Evolutionary conservation across 495 filamentous ascomycete genomes (phyloP).

Genomic region (Aspergillus sparsus): DNA sequence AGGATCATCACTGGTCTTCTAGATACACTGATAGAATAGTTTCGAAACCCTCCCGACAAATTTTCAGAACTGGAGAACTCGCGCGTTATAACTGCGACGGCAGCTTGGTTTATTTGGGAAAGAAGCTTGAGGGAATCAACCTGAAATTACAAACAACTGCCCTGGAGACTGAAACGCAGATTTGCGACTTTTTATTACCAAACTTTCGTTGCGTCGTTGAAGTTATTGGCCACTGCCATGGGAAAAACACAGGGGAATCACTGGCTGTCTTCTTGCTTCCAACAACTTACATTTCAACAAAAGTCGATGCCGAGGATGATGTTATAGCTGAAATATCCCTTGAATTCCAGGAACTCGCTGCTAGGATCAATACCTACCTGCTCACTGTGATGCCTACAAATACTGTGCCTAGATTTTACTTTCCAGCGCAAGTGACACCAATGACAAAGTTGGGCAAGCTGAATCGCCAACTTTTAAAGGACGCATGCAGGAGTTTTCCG

Average conservation of each 20-base stretch:
- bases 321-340: slow-evolving; percentile 22
- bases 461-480: slow-evolving; percentile 29
- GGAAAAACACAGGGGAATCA: slow-evolving; percentile 9
- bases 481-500: slow-evolving; percentile 24
- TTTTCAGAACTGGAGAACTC: slow-evolving; percentile 55
- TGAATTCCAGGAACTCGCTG: slow-evolving; percentile 23
- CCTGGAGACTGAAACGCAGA: slow-evolving; percentile 46
- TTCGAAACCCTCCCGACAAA: slow-evolving; percentile 6
- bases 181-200: slow-evolving; percentile 20
- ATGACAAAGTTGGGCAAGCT: slow-evolving; percentile 55
- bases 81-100: slow-evolving; percentile 55
- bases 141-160: slow-evolving; percentile 50
- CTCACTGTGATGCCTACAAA: slow-evolving; percentile 36
- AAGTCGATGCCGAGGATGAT: neutral
- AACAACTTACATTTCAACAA: neutral
- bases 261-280: slow-evolving; percentile 37
- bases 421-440: slow-evolving; percentile 57
- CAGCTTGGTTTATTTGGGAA: slow-evolving; percentile 45
- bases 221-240: slow-evolving; percentile 19
- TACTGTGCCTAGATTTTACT: slow-evolving; percentile 61
- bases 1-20: slow-evolving; percentile 32
- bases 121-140: slow-evolving; percentile 49
- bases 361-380: slow-evolving; percentile 30
- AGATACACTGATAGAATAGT: neutral
- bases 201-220: slow-evolving; percentile 32